Evolutionary conservation across 202 grass and related monocot species (phyloP).

Genomic region (Panicum virgatum): DNA sequence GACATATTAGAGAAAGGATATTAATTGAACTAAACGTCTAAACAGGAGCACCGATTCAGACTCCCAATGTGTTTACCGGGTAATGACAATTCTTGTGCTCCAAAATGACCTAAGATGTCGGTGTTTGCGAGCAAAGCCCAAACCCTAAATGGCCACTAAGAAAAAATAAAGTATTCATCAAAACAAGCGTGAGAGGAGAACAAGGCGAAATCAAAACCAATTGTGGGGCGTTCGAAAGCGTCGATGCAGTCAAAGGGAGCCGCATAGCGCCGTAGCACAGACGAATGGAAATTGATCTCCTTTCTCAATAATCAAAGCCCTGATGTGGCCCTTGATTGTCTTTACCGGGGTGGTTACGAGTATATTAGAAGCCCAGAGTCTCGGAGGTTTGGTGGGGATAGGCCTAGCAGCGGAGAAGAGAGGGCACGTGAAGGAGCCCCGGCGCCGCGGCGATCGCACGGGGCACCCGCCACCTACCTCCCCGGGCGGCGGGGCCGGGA

Average conservation of each 20-base stretch:
- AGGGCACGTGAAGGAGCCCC: background rate
- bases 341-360: background rate
- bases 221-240: background rate
- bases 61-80: background rate
- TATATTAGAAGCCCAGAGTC: background rate
- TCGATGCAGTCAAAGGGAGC: background rate
- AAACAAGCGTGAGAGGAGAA: background rate
- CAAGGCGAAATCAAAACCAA: background rate
- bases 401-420: background rate
- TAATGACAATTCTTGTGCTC: background rate
- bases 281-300: background rate
- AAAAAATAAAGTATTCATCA: background rate
- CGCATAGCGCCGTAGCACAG: too few species aligned
- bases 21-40: too few species aligned
- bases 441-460: constrained; percentile 2
- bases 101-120: background rate
- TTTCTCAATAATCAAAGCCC: background rate
- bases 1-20: too few species aligned
- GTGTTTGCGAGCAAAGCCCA: background rate
- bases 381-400: background rate
- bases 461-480: background rate
- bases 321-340: background rate
- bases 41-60: too few species aligned
- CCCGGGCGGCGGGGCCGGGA: background rate
- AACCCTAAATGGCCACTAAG: background rate